Evolutionary conservation across 2,329 filamentous ascomycete species (phyloP), one percentile per base, ranked within the genome.

Genomic region (Diaporthe vexans): DNA sequence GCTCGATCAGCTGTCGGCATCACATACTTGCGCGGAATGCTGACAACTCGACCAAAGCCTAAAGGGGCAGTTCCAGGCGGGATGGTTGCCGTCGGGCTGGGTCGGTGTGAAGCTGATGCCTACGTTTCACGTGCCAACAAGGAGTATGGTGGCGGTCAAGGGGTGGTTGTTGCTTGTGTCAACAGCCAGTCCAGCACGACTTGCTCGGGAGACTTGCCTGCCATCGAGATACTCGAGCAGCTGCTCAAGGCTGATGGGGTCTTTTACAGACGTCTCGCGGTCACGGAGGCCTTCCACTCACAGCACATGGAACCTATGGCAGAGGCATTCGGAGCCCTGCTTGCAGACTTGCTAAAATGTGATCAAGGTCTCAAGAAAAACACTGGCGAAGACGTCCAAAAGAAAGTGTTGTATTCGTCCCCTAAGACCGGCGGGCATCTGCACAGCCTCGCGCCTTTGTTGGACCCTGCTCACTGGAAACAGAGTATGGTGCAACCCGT

Each of bases 201-300:
- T 0, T n/a, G 85, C 0, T 82, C 83, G 0, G 83, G 83, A 0
- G 79, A 81, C 35, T 59, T 52, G 2, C 58, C 54, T 1, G 79
- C 77, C 1, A 74, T 85, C 2, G 71, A 79, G 21, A 75, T 77
- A 8, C 59, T 83, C 1, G 73, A 76, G 19, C 43, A 59, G 2
- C 46, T 76, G 51, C 69, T 81, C 19, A 40, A 77, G 3, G 76
- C 77, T 4, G 77, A 81, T 11, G 73, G 63, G 21, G 76, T 81
- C 0, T 84, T 83, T 35, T 72, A 74, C 2, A 74, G 80, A 2
- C 76, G 75, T 15, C 78, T 83, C 0, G 70, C 63, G 6, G 78
- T 82, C 7, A 72, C 76, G 1, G 73, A 76, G 1, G 80, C 80
- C 1, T 83, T 81, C 67, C 82, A 83, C 67, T 83, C 81, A 0